Conservation (phyloP, 768 basidiomycete genomes). For the Collybiopsis confluens region DNA sequence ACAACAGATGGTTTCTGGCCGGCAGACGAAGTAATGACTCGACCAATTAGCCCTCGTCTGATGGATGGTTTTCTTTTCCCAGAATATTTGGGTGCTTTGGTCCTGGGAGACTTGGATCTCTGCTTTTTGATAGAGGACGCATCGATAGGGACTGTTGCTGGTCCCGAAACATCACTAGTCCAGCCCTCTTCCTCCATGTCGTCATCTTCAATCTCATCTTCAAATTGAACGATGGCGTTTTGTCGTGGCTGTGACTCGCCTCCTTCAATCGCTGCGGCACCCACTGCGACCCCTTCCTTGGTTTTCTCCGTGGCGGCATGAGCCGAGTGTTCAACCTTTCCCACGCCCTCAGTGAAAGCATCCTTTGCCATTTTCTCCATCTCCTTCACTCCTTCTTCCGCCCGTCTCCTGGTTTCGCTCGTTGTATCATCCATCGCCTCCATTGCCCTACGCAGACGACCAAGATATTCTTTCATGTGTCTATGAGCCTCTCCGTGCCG, state of each 20-base stretch:
- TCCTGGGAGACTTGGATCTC: slow-evolving; percentile 9
- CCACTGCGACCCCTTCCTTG: slow-evolving; percentile 1
- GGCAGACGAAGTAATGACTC: neutral
- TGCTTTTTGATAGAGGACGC: neutral
- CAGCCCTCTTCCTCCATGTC: slow-evolving; percentile 60
- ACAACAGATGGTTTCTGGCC: neutral
- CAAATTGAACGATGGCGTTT: too few species aligned
- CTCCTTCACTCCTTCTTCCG: slow-evolving; percentile 17
- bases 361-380: slow-evolving; percentile 13
- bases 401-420: slow-evolving; percentile 21
- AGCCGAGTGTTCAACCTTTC: slow-evolving; percentile 2
- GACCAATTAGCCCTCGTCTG: slow-evolving; percentile 6
- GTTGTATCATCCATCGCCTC: slow-evolving; percentile 18
- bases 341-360: neutral
- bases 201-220: slow-evolving; percentile 12
- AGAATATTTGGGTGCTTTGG: neutral
- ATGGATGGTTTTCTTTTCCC: slow-evolving; percentile 5
- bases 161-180: slow-evolving; percentile 46
- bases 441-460: slow-evolving; percentile 20
- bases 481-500: slow-evolving; percentile 16
- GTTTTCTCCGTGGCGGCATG: neutral
- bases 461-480: slow-evolving; percentile 28
- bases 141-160: neutral
- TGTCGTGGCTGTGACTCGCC: neutral
- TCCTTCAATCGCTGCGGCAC: neutral